Conservation (phyloP, 305 asterid genomes). For the Fraxinus sp. region DNA sequence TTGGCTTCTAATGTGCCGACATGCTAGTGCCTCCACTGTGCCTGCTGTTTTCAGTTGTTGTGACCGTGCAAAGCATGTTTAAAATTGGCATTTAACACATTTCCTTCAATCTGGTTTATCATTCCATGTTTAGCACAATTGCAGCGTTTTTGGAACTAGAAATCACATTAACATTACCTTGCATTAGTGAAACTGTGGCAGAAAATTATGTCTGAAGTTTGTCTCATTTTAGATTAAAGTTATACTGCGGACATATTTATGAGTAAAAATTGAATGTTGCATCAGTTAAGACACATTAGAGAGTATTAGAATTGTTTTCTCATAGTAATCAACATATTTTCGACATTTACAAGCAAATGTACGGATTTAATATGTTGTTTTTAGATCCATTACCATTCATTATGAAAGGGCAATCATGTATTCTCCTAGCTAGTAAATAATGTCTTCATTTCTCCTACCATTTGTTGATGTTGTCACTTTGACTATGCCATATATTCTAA, state of each 20-base stretch:
- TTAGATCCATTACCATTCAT: not conserved
- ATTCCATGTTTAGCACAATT: not conserved
- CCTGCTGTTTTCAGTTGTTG: slow-evolving; percentile 6
- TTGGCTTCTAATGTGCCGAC: not conserved
- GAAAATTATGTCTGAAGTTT: not conserved
- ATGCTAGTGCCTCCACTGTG: not conserved
- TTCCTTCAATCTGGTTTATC: not conserved
- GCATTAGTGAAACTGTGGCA: not conserved
- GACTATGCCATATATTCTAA: slow-evolving; percentile 17
- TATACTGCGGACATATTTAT: not conserved
- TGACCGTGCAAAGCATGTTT: not conserved
- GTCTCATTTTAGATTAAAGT: not conserved
- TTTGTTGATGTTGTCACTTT: not conserved
- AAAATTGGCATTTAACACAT: not conserved
- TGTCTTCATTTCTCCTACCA: not conserved
- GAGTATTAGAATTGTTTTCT: not conserved
- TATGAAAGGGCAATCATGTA: not conserved
- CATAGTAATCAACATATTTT: not conserved
- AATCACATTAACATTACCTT: not conserved
- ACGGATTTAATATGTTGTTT: not conserved
- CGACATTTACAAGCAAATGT: not conserved
- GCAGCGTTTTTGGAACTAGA: not conserved
- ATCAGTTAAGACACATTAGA: not conserved
- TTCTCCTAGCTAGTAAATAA: not conserved
- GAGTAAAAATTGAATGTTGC: not conserved